Conservation (phyloP, 2,329 filamentous ascomycete species). For the Coleophoma eucalyptorum region DNA sequence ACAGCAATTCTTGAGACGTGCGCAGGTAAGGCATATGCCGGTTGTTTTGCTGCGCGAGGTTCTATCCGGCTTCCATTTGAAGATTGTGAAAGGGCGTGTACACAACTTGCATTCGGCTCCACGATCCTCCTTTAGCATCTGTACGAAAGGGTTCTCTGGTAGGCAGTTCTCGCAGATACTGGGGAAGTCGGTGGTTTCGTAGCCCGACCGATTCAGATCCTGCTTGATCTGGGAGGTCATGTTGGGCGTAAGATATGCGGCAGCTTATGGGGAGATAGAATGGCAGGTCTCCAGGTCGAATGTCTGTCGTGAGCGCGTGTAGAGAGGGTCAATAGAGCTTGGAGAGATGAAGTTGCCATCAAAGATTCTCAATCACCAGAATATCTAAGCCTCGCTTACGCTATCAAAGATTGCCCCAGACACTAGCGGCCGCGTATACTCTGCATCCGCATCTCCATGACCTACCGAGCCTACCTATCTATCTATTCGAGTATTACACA, state of each 20-base stretch:
- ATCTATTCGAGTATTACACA: too few species aligned
- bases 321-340: neutral
- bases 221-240: constrained; percentile 95
- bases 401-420: neutral
- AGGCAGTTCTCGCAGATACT: constrained; percentile 90
- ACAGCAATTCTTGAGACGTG: constrained; percentile 96
- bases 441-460: too few species aligned
- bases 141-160: constrained; percentile 94
- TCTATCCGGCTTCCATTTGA: constrained; percentile 90
- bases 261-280: neutral
- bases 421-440: neutral
- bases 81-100: constrained; percentile 92
- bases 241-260: constrained; percentile 5
- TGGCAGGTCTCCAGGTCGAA: neutral
- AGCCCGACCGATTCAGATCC: constrained; percentile 90
- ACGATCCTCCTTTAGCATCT: constrained; percentile 98
- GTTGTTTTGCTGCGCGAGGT: constrained; percentile 90
- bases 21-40: constrained; percentile 94
- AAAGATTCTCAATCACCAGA: neutral
- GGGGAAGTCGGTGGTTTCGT: constrained; percentile 90
- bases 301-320: too few species aligned
- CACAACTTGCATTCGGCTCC: constrained; percentile 73
- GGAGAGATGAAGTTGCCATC: neutral
- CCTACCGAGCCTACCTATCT: too few species aligned
- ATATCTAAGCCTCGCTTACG: constrained; percentile 1